A percentile compares a stretch with the other conserved stretches of the same genome.
Evolutionary conservation across 2,329 filamentous ascomycete genomes (phyloP).

Genomic region (Berkeleyomyces basicola): DNA sequence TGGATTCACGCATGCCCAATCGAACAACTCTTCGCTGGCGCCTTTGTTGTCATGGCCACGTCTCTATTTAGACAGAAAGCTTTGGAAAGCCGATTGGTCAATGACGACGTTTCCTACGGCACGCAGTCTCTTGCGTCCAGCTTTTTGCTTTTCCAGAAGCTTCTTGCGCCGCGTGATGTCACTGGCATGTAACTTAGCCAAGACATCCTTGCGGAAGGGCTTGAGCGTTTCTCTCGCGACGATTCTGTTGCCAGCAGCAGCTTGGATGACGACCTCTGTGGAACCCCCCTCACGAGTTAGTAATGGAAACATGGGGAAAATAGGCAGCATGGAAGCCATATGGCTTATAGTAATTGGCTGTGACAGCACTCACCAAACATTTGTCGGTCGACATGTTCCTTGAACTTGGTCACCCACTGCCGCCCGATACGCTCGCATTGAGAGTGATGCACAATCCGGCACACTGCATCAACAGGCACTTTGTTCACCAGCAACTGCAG

Average conservation of each 20-base stretch:
- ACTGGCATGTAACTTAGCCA: slow-evolving; percentile 81
- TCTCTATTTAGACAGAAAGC: slow-evolving; percentile 62
- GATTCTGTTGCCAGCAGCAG: slow-evolving; percentile 64
- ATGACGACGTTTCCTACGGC: slow-evolving; percentile 86
- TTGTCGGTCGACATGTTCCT: slow-evolving; percentile 87
- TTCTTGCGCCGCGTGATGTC: slow-evolving; percentile 73
- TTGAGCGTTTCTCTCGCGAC: slow-evolving; percentile 90
- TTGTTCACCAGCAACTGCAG: slow-evolving; percentile 90
- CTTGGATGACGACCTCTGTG: slow-evolving; percentile 79
- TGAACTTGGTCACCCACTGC: slow-evolving; percentile 89
- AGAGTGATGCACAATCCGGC: slow-evolving; percentile 70
- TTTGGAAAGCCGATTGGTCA: slow-evolving; percentile 88
- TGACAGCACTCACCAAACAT: slow-evolving; percentile 48
- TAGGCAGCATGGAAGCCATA: background rate
- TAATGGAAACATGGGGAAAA: background rate
- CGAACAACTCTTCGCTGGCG: background rate
- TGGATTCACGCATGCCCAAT: background rate
- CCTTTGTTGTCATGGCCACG: background rate
- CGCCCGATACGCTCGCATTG: slow-evolving; percentile 69
- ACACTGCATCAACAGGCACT: slow-evolving; percentile 79
- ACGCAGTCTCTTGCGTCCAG: slow-evolving; percentile 73
- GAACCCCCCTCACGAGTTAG: background rate
- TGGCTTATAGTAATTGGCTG: background rate
- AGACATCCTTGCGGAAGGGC: slow-evolving; percentile 87
- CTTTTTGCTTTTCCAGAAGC: slow-evolving; percentile 90